A percentile compares a stretch with the other conserved stretches of the same genome.
phyloP scores from a whole-genome alignment of 257 asterid species.

The Solanum appendiculatum region DNA sequence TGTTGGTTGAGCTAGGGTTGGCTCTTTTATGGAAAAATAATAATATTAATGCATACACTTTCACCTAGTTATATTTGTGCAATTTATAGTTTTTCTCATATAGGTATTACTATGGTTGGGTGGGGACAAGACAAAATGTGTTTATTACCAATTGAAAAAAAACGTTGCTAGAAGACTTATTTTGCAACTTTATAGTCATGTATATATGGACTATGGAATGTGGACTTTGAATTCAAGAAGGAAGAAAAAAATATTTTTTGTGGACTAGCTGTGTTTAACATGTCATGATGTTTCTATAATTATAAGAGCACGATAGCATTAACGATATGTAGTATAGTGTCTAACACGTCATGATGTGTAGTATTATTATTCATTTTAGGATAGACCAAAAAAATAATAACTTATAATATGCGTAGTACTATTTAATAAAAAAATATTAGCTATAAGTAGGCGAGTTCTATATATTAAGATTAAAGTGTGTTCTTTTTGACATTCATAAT shows the following conservation, averaged over 20 bases:
- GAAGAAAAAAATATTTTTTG: not conserved
- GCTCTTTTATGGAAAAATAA: not conserved
- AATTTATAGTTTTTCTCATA: not conserved
- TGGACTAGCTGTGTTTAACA: not conserved
- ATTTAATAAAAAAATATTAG: not conserved
- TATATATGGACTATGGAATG: not conserved
- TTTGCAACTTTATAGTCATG: not conserved
- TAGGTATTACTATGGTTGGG: not conserved
- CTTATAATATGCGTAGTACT: not conserved
- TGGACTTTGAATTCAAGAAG: not conserved
- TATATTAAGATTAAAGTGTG: not conserved
- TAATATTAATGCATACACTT: not conserved
- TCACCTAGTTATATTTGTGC: not conserved
- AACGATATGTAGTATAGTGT: not conserved
- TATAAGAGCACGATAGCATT: not conserved
- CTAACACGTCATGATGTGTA: not conserved
- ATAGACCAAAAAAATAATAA: not conserved
- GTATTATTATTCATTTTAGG: not conserved
- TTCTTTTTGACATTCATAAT: too few species aligned
- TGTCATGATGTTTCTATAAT: not conserved
- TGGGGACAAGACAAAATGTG: not conserved
- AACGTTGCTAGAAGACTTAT: not conserved
- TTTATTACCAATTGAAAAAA: not conserved
- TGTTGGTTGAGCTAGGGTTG: too few species aligned
- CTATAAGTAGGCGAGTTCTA: not conserved